Conservation (phyloP, 805 yeast genomes). For the Pichia sporocuriosa region DNA sequence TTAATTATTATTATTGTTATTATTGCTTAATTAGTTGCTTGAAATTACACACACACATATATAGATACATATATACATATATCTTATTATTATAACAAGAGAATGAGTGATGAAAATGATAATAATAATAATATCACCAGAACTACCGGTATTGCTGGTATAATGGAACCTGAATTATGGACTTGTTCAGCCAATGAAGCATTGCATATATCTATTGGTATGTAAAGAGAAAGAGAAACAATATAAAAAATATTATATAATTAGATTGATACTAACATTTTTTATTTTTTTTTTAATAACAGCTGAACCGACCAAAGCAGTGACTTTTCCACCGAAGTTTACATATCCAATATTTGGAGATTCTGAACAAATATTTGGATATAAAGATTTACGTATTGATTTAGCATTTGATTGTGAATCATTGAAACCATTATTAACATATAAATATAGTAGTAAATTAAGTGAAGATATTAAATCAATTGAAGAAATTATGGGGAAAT, state of each 20-base stretch:
- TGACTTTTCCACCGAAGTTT: constrained; percentile 66
- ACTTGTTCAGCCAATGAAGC: constrained; percentile 67
- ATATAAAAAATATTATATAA: no score
- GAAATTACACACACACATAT: no score
- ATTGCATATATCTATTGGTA: constrained; percentile 42
- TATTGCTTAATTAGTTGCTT: neutral
- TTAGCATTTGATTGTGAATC: constrained; percentile 70
- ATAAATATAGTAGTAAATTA: constrained; percentile 48
- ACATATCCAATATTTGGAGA: constrained; percentile 95
- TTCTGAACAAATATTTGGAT: constrained; percentile 83
- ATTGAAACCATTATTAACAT: constrained; percentile 63
- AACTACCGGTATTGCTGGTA: no score
- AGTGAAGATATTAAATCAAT: constrained; percentile 56
- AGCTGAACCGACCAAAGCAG: constrained; percentile 52
- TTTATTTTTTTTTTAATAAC: neutral
- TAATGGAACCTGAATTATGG: constrained; percentile 47
- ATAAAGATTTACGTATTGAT: constrained; percentile 57
- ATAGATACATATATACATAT: no score
- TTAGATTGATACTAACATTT: neutral
- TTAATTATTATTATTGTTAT: no score
- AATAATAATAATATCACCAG: no score
- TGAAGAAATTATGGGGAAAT: constrained; percentile 43
- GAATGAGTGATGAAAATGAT: no score
- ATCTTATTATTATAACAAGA: no score
- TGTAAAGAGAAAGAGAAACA: no score